Evolutionary conservation across 257 asterid species (phyloP).

Genomic region (Leptodermis oblonga): DNA sequence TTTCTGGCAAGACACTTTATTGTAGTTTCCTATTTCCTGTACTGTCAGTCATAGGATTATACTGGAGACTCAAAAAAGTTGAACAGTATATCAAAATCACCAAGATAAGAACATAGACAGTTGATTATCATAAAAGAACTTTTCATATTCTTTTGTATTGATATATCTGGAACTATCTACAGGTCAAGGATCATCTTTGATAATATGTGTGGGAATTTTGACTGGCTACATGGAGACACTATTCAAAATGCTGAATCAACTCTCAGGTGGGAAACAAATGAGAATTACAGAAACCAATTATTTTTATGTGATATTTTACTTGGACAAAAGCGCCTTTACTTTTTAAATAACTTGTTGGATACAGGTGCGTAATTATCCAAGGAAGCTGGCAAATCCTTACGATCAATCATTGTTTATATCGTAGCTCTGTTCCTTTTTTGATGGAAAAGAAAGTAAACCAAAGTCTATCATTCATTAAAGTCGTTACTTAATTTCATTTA

Average conservation of each 20-base stretch:
- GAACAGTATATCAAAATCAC: neutral
- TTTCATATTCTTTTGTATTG: conserved; percentile 7
- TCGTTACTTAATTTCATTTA: neutral
- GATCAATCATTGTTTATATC: neutral
- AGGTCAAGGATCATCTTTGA: conserved; percentile 98
- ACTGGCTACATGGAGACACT: conserved; percentile 94
- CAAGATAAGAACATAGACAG: neutral
- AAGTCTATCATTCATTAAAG: neutral
- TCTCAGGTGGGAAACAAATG: conserved; percentile 53
- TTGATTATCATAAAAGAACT: neutral
- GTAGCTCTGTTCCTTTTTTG: neutral
- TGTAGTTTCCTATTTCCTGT: neutral
- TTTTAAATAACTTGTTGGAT: neutral
- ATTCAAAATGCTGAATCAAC: conserved; percentile 85
- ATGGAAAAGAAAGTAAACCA: neutral
- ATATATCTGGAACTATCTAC: conserved; percentile 24
- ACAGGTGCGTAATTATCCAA: neutral
- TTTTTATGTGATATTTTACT: neutral
- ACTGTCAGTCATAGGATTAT: neutral
- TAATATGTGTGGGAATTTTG: conserved; percentile 88
- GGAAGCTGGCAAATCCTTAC: neutral
- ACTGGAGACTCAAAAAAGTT: neutral
- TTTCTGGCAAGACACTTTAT: neutral
- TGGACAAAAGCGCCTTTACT: neutral
- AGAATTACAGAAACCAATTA: neutral